These are phyloP conservation scores for Penicillium fimorum DNA, from an alignment of 495 filamentous ascomycete species.

Conservation along the genomic window DNA sequence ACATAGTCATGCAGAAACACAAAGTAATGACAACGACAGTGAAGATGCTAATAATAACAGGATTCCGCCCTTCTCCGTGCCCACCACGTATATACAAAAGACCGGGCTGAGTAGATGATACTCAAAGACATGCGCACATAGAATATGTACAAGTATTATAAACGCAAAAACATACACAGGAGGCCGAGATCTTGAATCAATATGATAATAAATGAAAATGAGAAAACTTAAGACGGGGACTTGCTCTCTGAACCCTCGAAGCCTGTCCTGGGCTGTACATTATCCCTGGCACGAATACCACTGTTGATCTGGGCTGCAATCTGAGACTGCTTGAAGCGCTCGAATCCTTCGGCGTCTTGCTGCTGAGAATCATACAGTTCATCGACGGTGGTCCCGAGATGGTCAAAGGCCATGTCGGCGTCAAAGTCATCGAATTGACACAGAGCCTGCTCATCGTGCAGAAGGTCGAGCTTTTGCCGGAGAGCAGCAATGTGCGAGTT, in stretches of 20 bases:
- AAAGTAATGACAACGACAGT: neutral
- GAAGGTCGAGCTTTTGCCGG: slow-evolving; percentile 59
- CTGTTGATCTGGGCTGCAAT: slow-evolving; percentile 63
- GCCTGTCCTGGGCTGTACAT: slow-evolving; percentile 10
- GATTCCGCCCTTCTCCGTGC: neutral
- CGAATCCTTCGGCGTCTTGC: slow-evolving; percentile 60
- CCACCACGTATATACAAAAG: slow-evolving; percentile 11
- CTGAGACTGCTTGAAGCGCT: slow-evolving; percentile 64
- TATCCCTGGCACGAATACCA: slow-evolving; percentile 22
- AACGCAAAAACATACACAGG: neutral
- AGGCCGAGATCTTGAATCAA: neutral
- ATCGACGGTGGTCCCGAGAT: slow-evolving; percentile 55
- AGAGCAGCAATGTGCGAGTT: slow-evolving; percentile 58
- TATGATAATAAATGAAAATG: neutral
- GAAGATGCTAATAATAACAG: slow-evolving; percentile 3
- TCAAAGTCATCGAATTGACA: slow-evolving; percentile 55
- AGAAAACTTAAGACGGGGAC: slow-evolving; percentile 5
- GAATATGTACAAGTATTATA: slow-evolving; percentile 7
- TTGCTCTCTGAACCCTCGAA: slow-evolving; percentile 14
- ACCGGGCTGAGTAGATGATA: neutral
- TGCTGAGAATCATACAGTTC: slow-evolving; percentile 52
- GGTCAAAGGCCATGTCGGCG: slow-evolving; percentile 57
- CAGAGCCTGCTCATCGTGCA: slow-evolving; percentile 57
- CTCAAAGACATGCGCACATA: neutral
- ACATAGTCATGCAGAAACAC: neutral